Evolutionary conservation across 805 yeast species (phyloP), one percentile per base, ranked within the genome.

Genomic region (Priceomyces castillae): DNA sequence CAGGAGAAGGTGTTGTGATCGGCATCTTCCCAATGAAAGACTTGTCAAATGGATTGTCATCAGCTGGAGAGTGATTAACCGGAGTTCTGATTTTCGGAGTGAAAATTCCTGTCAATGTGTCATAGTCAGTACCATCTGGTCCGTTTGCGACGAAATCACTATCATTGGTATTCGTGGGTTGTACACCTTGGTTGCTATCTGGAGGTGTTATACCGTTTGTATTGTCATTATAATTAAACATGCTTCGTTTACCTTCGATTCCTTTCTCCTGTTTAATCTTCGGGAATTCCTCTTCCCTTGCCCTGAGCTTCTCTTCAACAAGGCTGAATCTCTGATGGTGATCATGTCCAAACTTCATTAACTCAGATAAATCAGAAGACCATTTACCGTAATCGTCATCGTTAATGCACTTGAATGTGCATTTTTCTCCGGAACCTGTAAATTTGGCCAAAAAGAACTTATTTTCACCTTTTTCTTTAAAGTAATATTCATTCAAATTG

Each of bases 281-380:
- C 7, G 12, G 12, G 16, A 15, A 34, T 12, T 22, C 23, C 15
- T 34, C 41, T 35, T 41, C 46, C 41, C 51, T 35, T 50, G 52
- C 40, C 50, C 57, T 58, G 47, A 74, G 64, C 48, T 73, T 74
- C 18, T 66, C 67, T 54, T 67, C 76, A 28, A 67, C 76, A 56
- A 62, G 71, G 39, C 63, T 65, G 47, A 79, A 76, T 60, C 89
- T 73, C 26, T 74, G 76, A 28, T 66, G 56, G 34, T 78, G 76
- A 30, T 62, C 55, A 42, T 63, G 59, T 17, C 70, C 69, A 49
- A 73, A 78, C 38, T 70, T 65, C 25, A 77, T 68, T 49, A 82
- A 62, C 47, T 80, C 82, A 23, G 66, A 62, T 36, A 83, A 59
- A 55, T 81, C 84, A 22, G 69, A 72, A 28, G 67, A 61, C 88